Evolutionary conservation across 495 filamentous ascomycete genomes (phyloP), one percentile per base, ranked within the genome.

Genomic region (Elaphomyces granulatus): DNA sequence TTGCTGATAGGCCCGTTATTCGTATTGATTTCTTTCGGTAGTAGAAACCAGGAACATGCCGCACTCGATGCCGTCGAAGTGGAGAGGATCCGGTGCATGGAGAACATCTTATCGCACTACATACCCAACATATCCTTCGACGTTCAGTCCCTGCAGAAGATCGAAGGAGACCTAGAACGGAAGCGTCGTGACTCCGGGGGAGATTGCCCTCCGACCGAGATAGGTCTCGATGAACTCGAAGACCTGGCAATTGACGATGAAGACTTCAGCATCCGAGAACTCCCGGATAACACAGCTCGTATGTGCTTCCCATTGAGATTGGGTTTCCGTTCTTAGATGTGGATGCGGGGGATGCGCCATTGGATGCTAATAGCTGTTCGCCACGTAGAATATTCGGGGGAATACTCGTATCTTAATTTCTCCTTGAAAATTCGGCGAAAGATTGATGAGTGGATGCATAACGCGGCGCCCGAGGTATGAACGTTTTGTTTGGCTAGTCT

Each of bases 321-420:
- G 26, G n/a, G n/a, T 8, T 14, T 2, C 21, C 10, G 17, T 33
- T 20, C 31, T 36, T 49, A 28, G 40, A 35, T 7, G 21, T 38
- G n/a, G 30, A 16, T 15, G 14, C 2, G 26, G 23, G 8, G 20
- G 12, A 34, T n/a, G n/a, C n/a, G n/a, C n/a, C n/a, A n/a, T n/a
- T n/a, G n/a, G n/a, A n/a, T n/a, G n/a, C n/a, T n/a, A 8, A 46
- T 20, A 1, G 19, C 32, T 42, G 17, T 35, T 12, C 1, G 10
- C 16, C 30, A 32, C 32, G 14, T 40, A 71, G 67, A 71, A 43
- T 71, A 71, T 40, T 71, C 67, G 3, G 67, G 67, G 12, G 67
- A 71, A 42, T 71, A 68, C 41, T 71, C 67, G 0, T 67, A 69
- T 38, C 45, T 68, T 28, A 69, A 69, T 35, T 69, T 71, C 34